Conservation (phyloP, 257 asterid species). For the Lavandula angustifolia region DNA sequence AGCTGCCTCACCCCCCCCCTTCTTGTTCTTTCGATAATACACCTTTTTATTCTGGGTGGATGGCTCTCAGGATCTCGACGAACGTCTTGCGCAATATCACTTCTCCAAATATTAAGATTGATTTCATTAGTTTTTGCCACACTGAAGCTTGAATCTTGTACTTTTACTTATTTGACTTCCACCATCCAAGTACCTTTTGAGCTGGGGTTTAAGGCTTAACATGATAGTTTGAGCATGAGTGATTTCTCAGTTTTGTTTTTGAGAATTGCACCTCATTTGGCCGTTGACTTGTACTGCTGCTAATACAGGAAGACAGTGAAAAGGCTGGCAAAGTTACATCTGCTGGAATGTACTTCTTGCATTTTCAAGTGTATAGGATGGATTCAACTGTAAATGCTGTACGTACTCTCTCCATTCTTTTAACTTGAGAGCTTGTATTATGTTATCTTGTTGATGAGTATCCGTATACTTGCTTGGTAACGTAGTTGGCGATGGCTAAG, state of each 20-base stretch:
- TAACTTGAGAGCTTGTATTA: not conserved
- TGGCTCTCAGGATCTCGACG: no score
- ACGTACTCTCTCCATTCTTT: conserved; percentile 30
- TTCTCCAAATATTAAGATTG: conserved; percentile 14
- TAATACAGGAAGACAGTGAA: conserved; percentile 93
- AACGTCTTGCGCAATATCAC: not conserved
- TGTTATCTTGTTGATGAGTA: conserved; percentile 2
- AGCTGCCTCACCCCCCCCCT: no score
- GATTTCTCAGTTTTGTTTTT: conserved; percentile 13
- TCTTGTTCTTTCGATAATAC: no score
- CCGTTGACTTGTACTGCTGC: conserved; percentile 19
- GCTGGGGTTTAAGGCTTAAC: not conserved
- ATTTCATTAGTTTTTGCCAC: conserved; percentile 3
- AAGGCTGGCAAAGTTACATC: conserved; percentile 88
- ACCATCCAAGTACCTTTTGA: conserved; percentile 3
- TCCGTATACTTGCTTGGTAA: conserved; percentile 45
- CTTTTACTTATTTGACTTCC: not conserved
- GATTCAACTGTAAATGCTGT: conserved; percentile 98
- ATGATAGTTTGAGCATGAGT: conserved; percentile 13
- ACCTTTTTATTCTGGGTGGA: no score
- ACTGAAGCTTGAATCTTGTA: not conserved
- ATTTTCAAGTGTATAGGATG: conserved; percentile 98
- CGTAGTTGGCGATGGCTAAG: conserved; percentile 76
- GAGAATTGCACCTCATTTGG: conserved; percentile 12
- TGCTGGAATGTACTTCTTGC: conserved; percentile 98